Evolutionary conservation across 1,139 yeast genomes (phyloP).

Genomic region (Debaryomyces singareniensis): DNA sequence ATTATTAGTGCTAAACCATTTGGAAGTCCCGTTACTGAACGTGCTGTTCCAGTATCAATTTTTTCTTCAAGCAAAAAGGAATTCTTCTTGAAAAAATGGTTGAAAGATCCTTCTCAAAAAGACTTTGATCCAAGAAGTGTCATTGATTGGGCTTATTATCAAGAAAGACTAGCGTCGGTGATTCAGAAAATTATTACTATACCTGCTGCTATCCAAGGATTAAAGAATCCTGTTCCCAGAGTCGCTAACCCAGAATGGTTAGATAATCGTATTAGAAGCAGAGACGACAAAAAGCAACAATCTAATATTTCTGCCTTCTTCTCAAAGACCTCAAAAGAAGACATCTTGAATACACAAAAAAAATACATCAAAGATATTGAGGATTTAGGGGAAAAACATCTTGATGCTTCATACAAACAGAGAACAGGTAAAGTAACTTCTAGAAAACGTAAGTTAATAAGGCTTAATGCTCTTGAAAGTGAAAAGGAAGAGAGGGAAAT

Average conservation of each 20-base stretch:
- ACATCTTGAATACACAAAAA: constrained; percentile 19
- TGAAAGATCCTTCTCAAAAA: constrained; percentile 70
- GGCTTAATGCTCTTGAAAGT: constrained; percentile 24
- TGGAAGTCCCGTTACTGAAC: constrained; percentile 88
- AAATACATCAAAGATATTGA: constrained; percentile 56
- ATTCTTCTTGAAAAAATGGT: constrained; percentile 76
- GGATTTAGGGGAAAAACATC: constrained; percentile 49
- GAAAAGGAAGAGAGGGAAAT: constrained; percentile 37
- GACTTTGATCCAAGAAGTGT: constrained; percentile 84
- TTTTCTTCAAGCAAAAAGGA: constrained; percentile 76
- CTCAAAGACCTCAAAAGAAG: constrained; percentile 27
- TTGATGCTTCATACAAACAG: constrained; percentile 13
- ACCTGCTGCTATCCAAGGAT: constrained; percentile 92
- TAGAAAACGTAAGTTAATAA: constrained; percentile 24
- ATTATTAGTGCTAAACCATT: constrained; percentile 81
- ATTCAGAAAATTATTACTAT: constrained; percentile 92
- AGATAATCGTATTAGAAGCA: constrained; percentile 49
- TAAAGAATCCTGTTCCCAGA: constrained; percentile 91
- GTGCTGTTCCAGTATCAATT: constrained; percentile 95
- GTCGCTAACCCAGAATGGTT: constrained; percentile 96
- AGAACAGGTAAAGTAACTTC: constrained; percentile 48
- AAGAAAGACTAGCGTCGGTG: constrained; percentile 87
- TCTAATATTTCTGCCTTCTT: constrained; percentile 58
- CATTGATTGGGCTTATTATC: constrained; percentile 90
- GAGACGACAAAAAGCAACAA: constrained; percentile 69